These are phyloP conservation scores for Agrocybe pediades DNA, from an alignment of 768 basidiomycete species.

Conservation along the genomic window DNA sequence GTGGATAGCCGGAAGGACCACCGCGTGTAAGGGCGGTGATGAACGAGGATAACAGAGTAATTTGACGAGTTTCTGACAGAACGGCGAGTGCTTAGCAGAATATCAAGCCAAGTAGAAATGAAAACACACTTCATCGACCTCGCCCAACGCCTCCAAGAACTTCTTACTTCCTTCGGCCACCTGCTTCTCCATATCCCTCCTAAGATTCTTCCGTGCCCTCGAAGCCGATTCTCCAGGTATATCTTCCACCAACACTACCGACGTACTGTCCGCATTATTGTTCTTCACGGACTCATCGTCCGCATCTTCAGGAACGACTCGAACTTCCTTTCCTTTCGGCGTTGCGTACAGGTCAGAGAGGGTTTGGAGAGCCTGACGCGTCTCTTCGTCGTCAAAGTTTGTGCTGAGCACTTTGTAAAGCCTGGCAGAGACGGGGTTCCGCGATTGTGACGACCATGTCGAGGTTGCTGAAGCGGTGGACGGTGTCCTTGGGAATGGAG, in stretches of 20 bases:
- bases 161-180: slow-evolving; percentile 79
- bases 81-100: slow-evolving; percentile 66
- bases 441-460: slow-evolving; percentile 30
- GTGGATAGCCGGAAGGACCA: slow-evolving; percentile 79
- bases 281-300: slow-evolving; percentile 36
- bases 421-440: slow-evolving; percentile 81
- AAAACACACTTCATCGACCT: slow-evolving; percentile 88
- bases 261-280: no score
- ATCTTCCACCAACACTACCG: slow-evolving; percentile 28
- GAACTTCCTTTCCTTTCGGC: slow-evolving; percentile 35
- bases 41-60: slow-evolving; percentile 80
- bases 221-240: slow-evolving; percentile 66
- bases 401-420: slow-evolving; percentile 91
- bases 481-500: slow-evolving; percentile 14
- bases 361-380: slow-evolving; percentile 78
- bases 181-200: slow-evolving; percentile 83
- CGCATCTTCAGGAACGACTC: slow-evolving; percentile 21
- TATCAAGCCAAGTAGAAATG: slow-evolving; percentile 74
- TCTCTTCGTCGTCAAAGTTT: slow-evolving; percentile 75
- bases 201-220: slow-evolving; percentile 75
- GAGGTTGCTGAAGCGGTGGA: slow-evolving; percentile 13
- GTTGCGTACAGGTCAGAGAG: slow-evolving; percentile 76
- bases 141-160: slow-evolving; percentile 83
- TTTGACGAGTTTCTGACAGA: slow-evolving; percentile 82
- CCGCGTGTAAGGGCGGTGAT: slow-evolving; percentile 87